These are phyloP conservation scores for Chaetomidium leptoderma DNA, from an alignment of 495 filamentous ascomycete genomes.

Conservation along the genomic window DNA sequence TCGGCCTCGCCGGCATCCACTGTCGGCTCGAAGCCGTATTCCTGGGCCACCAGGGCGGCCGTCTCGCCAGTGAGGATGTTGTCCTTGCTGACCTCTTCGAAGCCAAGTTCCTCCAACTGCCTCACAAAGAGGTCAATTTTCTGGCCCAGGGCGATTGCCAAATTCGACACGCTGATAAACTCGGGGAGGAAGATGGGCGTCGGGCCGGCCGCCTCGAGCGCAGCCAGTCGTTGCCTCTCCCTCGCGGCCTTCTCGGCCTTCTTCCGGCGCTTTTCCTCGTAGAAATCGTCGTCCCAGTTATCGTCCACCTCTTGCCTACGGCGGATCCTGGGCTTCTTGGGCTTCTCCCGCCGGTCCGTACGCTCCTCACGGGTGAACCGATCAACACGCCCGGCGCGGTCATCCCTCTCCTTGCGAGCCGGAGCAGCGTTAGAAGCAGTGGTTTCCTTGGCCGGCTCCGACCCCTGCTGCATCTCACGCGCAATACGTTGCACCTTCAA, in stretches of 20 bases:
- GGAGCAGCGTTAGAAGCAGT: background rate
- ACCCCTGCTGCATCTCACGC: background rate
- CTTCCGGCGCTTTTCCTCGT: conserved; percentile 32
- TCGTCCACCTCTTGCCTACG: conserved; percentile 26
- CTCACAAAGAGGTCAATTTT: conserved; percentile 63
- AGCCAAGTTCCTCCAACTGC: conserved; percentile 77
- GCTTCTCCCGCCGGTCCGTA: conserved; percentile 13
- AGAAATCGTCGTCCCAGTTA: conserved; percentile 33
- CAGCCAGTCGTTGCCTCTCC: conserved; percentile 29
- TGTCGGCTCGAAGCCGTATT: conserved; percentile 89
- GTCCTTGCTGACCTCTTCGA: conserved; percentile 71
- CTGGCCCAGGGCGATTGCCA: conserved; percentile 73
- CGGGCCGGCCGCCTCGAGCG: conserved; percentile 8
- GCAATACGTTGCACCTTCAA: background rate
- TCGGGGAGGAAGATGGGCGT: conserved; percentile 72
- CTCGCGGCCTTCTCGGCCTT: conserved; percentile 36
- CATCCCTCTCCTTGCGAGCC: background rate
- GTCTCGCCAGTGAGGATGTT: conserved; percentile 86
- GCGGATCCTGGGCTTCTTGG: conserved; percentile 16
- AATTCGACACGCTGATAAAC: conserved; percentile 79
- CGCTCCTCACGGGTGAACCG: background rate
- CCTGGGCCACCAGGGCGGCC: conserved; percentile 82
- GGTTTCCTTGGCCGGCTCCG: background rate
- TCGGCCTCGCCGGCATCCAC: conserved; percentile 62
- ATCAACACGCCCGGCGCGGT: background rate